Base-by-base conservation (phyloP, 768 basidiomycete species). In the Daedalea quercina region DNA sequence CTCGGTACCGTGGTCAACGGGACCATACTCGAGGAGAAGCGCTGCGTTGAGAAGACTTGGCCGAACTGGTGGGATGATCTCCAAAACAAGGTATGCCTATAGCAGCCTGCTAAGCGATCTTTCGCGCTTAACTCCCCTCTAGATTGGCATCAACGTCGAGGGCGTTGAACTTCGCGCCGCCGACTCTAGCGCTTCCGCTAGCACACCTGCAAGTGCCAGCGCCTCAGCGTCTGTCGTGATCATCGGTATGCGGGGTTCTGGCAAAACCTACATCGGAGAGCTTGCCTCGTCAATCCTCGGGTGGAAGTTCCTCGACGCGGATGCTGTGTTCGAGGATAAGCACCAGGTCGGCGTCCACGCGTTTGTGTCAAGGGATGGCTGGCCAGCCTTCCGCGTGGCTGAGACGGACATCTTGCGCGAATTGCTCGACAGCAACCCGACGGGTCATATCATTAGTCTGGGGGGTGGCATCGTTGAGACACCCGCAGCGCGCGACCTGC, bases 51-150 rank as follows among this genome's bases (percentile, higher is more conserved):
- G 70, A 99, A 99, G 79, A 99, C 95, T 0, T 99, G 95, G 95
- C 96, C 96, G 0, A 94, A 94, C 65, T 99, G 94, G 92, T 99
- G 95, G 94, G 96, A 98, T 65, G 96, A 98, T 68, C 76, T 99
- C 23, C 82, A 90, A 65, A 94, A 91, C 73, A 96, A 96, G 82
- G 91, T 90, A 47, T 2, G 73, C 42, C 44, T 40, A 51, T 46
- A 47, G 12, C 24, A 26, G n/a, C n/a, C n/a, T 47, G 7, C 26
- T 20, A 11, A n/a, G 7, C 7, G 7, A 7, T 3, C 4, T 40
- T 40, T 20, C 37, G 23, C 53, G 31, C 55, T 59, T 15, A 62
- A 19, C 17, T 17, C 34, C 25, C 19, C 23, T 35, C 1, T 60
- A 95, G 93, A 93, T 98, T 50, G 95, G 95, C 11, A 77, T 98